These are phyloP conservation scores for Juncus effusus DNA, from an alignment of 176 grass and related monocot genomes.

Conservation along the genomic window DNA sequence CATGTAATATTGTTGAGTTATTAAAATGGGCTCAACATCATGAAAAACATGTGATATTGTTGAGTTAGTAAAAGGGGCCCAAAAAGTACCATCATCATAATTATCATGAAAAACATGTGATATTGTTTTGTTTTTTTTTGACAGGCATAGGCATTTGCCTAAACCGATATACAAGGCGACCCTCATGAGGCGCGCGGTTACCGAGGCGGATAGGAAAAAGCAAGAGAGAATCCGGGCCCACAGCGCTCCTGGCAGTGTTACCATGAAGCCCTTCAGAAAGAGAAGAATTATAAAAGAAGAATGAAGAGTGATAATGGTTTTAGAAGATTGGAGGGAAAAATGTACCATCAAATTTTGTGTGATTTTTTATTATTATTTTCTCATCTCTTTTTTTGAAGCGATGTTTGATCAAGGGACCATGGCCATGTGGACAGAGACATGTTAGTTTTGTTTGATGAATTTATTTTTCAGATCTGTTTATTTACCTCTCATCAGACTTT, in stretches of 20 bases:
- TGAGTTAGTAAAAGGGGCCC: no score
- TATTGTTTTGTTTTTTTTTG: neutral
- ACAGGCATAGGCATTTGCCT: constrained; percentile 80
- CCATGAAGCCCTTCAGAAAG: constrained; percentile 71
- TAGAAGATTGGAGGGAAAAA: no score
- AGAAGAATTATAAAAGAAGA: constrained; percentile 89
- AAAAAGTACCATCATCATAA: neutral
- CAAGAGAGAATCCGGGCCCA: constrained; percentile 57
- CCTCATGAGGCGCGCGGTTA: constrained; percentile 56
- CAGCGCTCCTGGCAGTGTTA: constrained; percentile 67
- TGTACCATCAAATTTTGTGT: no score
- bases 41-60: no score
- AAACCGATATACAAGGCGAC: constrained; percentile 85
- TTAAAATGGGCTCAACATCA: neutral
- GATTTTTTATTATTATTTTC: no score
- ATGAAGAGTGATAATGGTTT: neutral
- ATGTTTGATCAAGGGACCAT: no score
- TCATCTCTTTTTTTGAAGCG: no score
- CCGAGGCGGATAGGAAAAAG: constrained; percentile 68
- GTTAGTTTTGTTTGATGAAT: no score
- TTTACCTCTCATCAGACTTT: no score
- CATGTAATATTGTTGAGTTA: neutral
- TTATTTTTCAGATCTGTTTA: no score
- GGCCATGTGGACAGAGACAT: no score
- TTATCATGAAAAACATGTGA: neutral